Evolutionary conservation across 192 early-diverging fungal genomes (phyloP), one percentile per base, ranked within the genome.

Genomic region (Coemansia sp.): DNA sequence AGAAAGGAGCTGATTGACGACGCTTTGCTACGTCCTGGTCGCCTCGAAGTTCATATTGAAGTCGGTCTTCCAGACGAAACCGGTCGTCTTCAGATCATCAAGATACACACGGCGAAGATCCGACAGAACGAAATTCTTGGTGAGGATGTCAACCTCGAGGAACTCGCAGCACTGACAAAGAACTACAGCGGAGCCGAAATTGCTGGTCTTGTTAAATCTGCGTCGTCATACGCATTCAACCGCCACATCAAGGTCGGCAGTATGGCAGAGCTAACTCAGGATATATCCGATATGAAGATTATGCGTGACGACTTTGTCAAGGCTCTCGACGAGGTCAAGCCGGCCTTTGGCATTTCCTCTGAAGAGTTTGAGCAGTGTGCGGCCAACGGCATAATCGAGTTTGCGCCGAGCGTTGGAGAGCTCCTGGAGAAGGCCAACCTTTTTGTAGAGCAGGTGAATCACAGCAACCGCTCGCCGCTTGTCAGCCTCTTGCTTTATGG

Each of bases 151-250:
- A 76, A 89, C 56, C 67, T 98, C 42, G 59, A 66, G 6, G 93
- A 97, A 72, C 75, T 98, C 59, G 94, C 95, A 2, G 73, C 76
- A 0, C 62, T 91, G 69, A 95, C 94, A 18, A 96, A 95, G 73
- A 99, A 99, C 84, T 99, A 89, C 69, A 92, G 87, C 66, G 96
- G 96, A 66, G 96, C 96, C 30, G 96, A 99, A 73, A 94, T 99
- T 62, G 87, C 91, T 17, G 93, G 92, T 72, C 67, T 99, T 14
- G 88, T 96, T 21, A 94, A 93, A 64, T 86, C 86, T 18, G 96
- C 96, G 3, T 88, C 87, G 33, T 96, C 96, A 3, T 99, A 90
- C 82, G 91, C 96, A 3, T 95, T 99, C 69, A 96, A 91, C 65
- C 84, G 96, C 38, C 94, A 99, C 64, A 86, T 99, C 67, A 93